phyloP scores from a whole-genome alignment of 495 filamentous ascomycete genomes.

The Podospora pseudocomata region DNA sequence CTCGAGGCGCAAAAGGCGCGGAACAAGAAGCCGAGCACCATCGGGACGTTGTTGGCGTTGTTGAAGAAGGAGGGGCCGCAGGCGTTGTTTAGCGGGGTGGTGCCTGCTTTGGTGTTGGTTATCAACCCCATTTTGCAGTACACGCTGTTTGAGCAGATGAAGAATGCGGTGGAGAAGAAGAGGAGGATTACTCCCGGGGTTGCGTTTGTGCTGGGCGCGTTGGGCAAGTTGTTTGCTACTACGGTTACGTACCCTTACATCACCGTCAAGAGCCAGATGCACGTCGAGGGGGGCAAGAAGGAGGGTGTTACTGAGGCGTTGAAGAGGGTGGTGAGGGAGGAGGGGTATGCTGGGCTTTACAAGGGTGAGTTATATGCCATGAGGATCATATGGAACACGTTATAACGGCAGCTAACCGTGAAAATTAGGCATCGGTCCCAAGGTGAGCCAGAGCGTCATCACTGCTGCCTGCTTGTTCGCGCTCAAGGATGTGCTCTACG shows the following conservation, averaged over 20 bases:
- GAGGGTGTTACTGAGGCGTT: constrained; percentile 72
- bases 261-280: constrained; percentile 94
- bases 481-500: constrained; percentile 83
- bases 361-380: constrained; percentile 60
- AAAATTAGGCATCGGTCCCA: constrained; percentile 72
- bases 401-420: background rate
- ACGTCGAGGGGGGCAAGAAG: constrained; percentile 65
- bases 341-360: constrained; percentile 86
- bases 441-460: constrained; percentile 92
- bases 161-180: constrained; percentile 55
- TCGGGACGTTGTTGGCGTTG: constrained; percentile 73
- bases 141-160: constrained; percentile 97
- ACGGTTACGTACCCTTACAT: constrained; percentile 97
- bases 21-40: constrained; percentile 57
- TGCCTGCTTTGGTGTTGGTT: constrained; percentile 88
- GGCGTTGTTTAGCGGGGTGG: constrained; percentile 86
- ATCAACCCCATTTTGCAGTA: constrained; percentile 99
- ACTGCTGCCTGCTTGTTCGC: constrained; percentile 96
- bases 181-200: constrained; percentile 70
- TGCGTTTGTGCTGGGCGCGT: constrained; percentile 84
- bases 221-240: constrained; percentile 93
- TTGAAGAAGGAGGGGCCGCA: constrained; percentile 74
- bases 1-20: constrained; percentile 25
- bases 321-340: constrained; percentile 73
- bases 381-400: no score